Evolutionary conservation across 441 rosid species (phyloP).

Genomic region (Raphanus hybrid): DNA sequence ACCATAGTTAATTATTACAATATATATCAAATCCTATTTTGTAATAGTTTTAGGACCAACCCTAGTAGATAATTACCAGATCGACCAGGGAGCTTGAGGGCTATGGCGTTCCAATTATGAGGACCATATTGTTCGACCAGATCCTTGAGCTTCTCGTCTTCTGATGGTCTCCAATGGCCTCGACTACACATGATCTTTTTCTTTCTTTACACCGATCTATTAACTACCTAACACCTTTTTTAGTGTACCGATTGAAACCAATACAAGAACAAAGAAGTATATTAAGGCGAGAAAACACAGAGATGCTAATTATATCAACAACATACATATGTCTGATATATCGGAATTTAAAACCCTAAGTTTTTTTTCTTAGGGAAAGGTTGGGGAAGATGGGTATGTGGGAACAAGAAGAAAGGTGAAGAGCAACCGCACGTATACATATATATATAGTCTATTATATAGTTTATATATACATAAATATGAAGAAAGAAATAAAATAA

Average conservation of each 20-base stretch:
- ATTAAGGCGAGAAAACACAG: neutral
- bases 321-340: constrained; percentile 3
- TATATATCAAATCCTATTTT: constrained; percentile 19
- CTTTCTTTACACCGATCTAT: neutral
- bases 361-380: constrained; percentile 5
- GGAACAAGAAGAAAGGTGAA: constrained; percentile 45
- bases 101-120: constrained; percentile 81
- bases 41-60: constrained; percentile 9
- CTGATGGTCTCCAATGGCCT: constrained; percentile 78
- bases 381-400: constrained; percentile 42
- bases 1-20: constrained; percentile 3
- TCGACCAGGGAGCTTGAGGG: constrained; percentile 68
- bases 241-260: constrained; percentile 5
- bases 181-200: constrained; percentile 54
- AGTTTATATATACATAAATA: neutral
- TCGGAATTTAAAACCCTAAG: constrained; percentile 23
- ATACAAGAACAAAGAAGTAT: constrained; percentile 23
- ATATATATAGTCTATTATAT: constrained; percentile 7
- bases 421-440: constrained; percentile 34
- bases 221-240: neutral
- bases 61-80: constrained; percentile 52
- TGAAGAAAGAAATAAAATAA: neutral
- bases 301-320: constrained; percentile 9
- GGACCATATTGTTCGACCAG: constrained; percentile 66
- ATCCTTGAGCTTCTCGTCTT: constrained; percentile 66